Evolutionary conservation across 306 rosid genomes (phyloP).

Genomic region (Sphenostylis stenocarpa): DNA sequence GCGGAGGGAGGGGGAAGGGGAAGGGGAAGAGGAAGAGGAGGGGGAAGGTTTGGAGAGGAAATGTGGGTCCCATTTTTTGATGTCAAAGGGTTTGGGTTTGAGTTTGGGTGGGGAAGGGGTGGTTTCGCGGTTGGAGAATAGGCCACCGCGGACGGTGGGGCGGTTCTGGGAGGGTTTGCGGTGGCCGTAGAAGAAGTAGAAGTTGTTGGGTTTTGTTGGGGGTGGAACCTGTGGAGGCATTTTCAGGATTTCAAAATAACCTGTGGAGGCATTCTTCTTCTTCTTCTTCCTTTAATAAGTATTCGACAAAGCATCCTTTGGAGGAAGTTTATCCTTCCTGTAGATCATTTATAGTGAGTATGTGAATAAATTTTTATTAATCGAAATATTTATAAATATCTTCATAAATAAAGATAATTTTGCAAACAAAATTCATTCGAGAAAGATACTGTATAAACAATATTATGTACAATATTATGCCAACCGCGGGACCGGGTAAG

Average conservation of each 20-base stretch:
- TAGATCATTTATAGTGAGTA: too few relatives aligned
- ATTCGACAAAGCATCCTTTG: too few relatives aligned
- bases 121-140: constrained; percentile 61
- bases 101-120: constrained; percentile 22
- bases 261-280: constrained; percentile 55
- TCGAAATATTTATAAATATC: too few relatives aligned
- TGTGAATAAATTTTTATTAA: too few relatives aligned
- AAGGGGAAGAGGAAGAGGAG: neutral
- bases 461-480: too few relatives aligned
- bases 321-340: too few relatives aligned
- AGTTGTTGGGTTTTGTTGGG: constrained; percentile 36
- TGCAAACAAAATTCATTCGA: too few relatives aligned
- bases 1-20: constrained; percentile 41
- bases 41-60: constrained; percentile 29
- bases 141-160: constrained; percentile 73
- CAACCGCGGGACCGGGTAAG: too few relatives aligned
- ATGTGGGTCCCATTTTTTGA: constrained; percentile 75
- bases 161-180: constrained; percentile 76
- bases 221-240: constrained; percentile 64
- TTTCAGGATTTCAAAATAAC: neutral
- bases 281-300: too few relatives aligned
- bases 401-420: too few relatives aligned
- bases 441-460: too few relatives aligned
- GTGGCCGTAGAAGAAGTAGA: constrained; percentile 70
- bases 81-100: constrained; percentile 36